Percentiles rank a stretch among this genome's conserved stretches.
Evolutionary conservation across 495 filamentous ascomycete species (phyloP).

Genomic region (Podospora pseudoanserina): DNA sequence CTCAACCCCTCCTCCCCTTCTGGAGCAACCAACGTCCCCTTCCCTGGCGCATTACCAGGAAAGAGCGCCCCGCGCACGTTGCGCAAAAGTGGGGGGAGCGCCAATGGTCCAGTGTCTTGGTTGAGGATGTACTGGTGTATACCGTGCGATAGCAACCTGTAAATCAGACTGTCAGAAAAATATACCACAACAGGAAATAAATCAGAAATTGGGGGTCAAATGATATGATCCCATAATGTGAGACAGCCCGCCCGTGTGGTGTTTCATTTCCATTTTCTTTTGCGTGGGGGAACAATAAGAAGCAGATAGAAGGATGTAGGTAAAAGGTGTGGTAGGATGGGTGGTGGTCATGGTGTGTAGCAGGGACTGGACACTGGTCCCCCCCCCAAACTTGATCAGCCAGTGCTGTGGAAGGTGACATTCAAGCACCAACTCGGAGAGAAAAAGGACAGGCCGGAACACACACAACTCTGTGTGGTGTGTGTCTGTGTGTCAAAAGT

Average conservation of each 20-base stretch:
- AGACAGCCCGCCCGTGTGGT: constrained; percentile 8
- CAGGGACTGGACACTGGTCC: no score
- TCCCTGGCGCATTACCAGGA: constrained; percentile 65
- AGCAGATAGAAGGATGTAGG: constrained; percentile 16
- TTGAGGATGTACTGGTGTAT: constrained; percentile 63
- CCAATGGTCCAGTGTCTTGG: constrained; percentile 44
- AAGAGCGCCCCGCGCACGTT: constrained; percentile 70
- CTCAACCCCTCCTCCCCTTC: constrained; percentile 45
- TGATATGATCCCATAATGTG: background rate
- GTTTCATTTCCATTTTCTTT: constrained; percentile 20
- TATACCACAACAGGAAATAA: background rate
- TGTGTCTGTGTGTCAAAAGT: constrained; percentile 4
- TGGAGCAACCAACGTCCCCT: constrained; percentile 44
- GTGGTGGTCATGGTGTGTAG: constrained; percentile 1
- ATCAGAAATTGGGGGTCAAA: constrained; percentile 12
- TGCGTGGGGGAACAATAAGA: constrained; percentile 24
- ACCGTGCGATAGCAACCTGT: constrained; percentile 69
- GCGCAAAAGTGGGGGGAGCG: constrained; percentile 68
- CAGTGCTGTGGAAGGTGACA: constrained; percentile 4
- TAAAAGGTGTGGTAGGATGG: constrained; percentile 10
- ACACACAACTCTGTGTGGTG: background rate
- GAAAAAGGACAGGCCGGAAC: background rate
- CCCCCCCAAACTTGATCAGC: background rate
- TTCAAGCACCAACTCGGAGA: background rate
- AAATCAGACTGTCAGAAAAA: background rate